Conservation (phyloP, 768 basidiomycete genomes). For the Mycena floridula region DNA sequence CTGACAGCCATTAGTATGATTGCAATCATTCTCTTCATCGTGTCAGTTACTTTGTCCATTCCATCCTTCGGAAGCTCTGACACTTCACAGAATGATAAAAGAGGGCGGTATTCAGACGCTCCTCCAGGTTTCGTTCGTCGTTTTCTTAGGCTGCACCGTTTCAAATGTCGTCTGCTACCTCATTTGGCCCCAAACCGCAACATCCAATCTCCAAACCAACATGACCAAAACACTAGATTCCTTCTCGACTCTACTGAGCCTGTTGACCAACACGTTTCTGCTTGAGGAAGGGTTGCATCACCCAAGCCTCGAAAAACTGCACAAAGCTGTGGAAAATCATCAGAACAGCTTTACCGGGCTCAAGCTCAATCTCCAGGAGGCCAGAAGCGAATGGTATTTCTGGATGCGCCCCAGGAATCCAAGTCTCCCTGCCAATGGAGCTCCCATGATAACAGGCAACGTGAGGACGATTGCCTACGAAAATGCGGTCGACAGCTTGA, state of each 20-base stretch:
- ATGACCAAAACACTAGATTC: slow-evolving; percentile 85
- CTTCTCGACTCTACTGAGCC: slow-evolving; percentile 77
- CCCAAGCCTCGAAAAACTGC: slow-evolving; percentile 56
- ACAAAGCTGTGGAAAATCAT: slow-evolving; percentile 77
- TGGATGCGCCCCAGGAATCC: slow-evolving; percentile 14
- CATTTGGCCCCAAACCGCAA: slow-evolving; percentile 85
- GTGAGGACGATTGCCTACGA: slow-evolving; percentile 60
- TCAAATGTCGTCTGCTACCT: slow-evolving; percentile 82
- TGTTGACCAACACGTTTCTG: slow-evolving; percentile 82
- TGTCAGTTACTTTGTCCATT: slow-evolving; percentile 39
- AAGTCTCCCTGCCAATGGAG: slow-evolving; percentile 5
- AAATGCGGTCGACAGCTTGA: slow-evolving; percentile 82
- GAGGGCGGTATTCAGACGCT: slow-evolving; percentile 81
- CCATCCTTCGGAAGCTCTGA: slow-evolving; percentile 2
- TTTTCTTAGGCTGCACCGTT: slow-evolving; percentile 66
- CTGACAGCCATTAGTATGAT: slow-evolving; percentile 76
- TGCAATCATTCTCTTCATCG: slow-evolving; percentile 76
- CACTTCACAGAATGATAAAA: slow-evolving; percentile 59
- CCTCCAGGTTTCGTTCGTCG: slow-evolving; percentile 69
- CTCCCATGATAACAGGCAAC: slow-evolving; percentile 14
- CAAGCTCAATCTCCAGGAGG: slow-evolving; percentile 81
- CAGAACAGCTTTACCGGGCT: slow-evolving; percentile 87
- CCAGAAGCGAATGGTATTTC: slow-evolving; percentile 75
- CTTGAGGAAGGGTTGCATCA: slow-evolving; percentile 62
- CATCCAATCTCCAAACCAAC: slow-evolving; percentile 71